Evolutionary conservation across 108 stramenopile genomes (phyloP), one percentile per base, ranked within the genome.

Genomic region (Phaeodactylum tricornutum): DNA sequence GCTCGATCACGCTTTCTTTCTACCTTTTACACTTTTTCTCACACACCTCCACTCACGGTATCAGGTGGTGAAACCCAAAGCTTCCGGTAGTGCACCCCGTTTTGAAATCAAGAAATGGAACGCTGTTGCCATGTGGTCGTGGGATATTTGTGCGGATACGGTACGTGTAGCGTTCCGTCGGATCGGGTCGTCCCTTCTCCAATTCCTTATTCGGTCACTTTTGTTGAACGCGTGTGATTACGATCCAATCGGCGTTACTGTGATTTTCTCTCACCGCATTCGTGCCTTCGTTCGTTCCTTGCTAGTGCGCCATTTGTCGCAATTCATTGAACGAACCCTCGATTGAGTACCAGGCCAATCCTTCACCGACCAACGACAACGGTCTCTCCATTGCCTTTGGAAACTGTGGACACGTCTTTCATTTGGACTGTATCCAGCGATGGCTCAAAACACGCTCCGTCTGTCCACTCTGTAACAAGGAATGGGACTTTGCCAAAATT

Each of bases 401-500:
- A 37, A 90, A 84, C 52, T 99, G 98, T 57, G 92, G 94, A 20
- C 96, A 97, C 57, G 94, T 95, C n/a, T 99, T 99, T 69, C 98
- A 99, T 73, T 67, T 97, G 46, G 98, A 99, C 73, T 99, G 98
- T 73, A 97, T 97, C 58, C 95, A 96, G 69, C 81, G 98, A 42
- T 99, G 98, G 98, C 63, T 97, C 45, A 94, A 92, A 70, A 96
- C 96, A 4, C 54, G 95, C 51, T 85, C 80, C 51, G 96, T 97
- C 3, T 99, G 98, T 73, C 96, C 98, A 4, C 75, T 99, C 19
- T 99, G 98, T 50, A 96, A 96, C 64, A 95, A 95, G 81, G 96
- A 97, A 82, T 99, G 98, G 98, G 98, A 99, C 49, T 96, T 95
- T 68, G 81, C 94, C 36, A 99, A 99, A 69, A 99, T 99, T 62